A percentile compares a stretch with the other conserved stretches of the same genome.
Conservation (phyloP, 169 alveolate genomes). For the Plasmodium vivax region DNA sequence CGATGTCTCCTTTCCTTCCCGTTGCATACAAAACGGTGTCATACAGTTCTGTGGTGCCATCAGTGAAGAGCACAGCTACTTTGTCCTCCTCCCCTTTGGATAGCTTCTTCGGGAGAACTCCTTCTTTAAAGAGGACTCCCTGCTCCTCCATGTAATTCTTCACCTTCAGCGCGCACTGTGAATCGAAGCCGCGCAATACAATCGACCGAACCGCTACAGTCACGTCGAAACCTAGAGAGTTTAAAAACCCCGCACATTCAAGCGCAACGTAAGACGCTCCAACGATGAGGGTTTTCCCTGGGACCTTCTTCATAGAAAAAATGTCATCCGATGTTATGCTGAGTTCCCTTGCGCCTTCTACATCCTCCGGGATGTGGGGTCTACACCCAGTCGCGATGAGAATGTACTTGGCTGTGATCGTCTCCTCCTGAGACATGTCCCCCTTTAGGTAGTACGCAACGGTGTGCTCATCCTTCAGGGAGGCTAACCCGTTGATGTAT, state of each 20-base stretch:
- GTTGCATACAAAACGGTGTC: constrained; percentile 98
- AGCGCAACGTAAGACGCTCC: constrained; percentile 98
- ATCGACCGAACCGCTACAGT: constrained; percentile 93
- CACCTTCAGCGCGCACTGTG: constrained; percentile 93
- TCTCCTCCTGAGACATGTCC: constrained; percentile 78
- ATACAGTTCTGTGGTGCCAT: constrained; percentile 86
- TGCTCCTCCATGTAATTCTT: constrained; percentile 88
- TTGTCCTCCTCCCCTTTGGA: constrained; percentile 85
- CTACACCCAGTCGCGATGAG: constrained; percentile 97
- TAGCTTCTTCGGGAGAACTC: constrained; percentile 90
- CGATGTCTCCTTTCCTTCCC: constrained; percentile 95
- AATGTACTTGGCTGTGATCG: constrained; percentile 90
- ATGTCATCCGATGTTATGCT: constrained; percentile 98
- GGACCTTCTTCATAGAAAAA: constrained; percentile 89
- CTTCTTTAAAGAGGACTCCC: constrained; percentile 92
- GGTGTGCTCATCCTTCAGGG: constrained; percentile 57
- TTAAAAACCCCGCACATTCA: constrained; percentile 98
- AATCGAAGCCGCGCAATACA: constrained; percentile 96
- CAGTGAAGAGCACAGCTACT: constrained; percentile 82
- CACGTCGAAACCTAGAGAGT: constrained; percentile 94
- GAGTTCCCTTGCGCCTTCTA: constrained; percentile 92
- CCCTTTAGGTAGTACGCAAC: constrained; percentile 80
- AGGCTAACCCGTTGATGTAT: constrained; percentile 91
- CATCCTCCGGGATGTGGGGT: constrained; percentile 91
- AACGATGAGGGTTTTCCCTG: constrained; percentile 96